These are phyloP conservation scores for Drechslera avenae DNA, from an alignment of 2,329 filamentous ascomycete species.

Conservation along the genomic window DNA sequence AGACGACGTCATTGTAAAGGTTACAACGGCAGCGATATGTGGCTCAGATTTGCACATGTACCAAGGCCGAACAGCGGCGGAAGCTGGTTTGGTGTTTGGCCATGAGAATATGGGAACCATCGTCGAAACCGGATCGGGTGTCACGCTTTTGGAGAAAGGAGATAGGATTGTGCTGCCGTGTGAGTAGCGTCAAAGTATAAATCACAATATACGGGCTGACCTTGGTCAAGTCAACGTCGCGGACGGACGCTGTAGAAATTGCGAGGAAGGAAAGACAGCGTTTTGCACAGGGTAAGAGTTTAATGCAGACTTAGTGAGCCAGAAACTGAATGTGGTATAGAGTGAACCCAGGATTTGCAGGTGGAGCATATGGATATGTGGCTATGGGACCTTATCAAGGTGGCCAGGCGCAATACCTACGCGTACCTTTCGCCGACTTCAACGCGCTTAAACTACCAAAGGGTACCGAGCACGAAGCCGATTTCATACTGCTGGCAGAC, in stretches of 20 bases:
- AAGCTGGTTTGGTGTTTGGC: conserved; percentile 65
- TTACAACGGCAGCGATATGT: conserved; percentile 67
- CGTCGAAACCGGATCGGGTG: conserved; percentile 61
- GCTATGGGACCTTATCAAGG: conserved; percentile 62
- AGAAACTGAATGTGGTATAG: conserved; percentile 19
- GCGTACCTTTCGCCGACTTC: conserved; percentile 70
- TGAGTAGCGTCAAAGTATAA: background rate
- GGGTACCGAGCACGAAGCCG: conserved; percentile 65
- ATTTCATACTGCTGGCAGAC: conserved; percentile 61
- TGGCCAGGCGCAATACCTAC: conserved; percentile 67
- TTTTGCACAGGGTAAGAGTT: conserved; percentile 63
- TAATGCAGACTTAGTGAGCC: background rate
- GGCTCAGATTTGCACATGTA: conserved; percentile 65
- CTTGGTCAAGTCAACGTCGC: conserved; percentile 7
- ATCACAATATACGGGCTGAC: background rate
- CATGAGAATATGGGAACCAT: conserved; percentile 68
- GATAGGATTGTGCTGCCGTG: conserved; percentile 67
- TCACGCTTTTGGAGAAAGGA: conserved; percentile 65
- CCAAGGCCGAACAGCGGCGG: conserved; percentile 66
- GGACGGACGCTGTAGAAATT: conserved; percentile 62
- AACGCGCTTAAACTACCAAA: conserved; percentile 66
- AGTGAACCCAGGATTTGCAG: conserved; percentile 65
- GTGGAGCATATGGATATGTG: conserved; percentile 67
- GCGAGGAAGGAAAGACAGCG: conserved; percentile 67
- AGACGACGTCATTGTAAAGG: conserved; percentile 68